These are phyloP conservation scores for Lactifluus hygrophoroides DNA, from an alignment of 768 basidiomycete species.

Conservation along the genomic window DNA sequence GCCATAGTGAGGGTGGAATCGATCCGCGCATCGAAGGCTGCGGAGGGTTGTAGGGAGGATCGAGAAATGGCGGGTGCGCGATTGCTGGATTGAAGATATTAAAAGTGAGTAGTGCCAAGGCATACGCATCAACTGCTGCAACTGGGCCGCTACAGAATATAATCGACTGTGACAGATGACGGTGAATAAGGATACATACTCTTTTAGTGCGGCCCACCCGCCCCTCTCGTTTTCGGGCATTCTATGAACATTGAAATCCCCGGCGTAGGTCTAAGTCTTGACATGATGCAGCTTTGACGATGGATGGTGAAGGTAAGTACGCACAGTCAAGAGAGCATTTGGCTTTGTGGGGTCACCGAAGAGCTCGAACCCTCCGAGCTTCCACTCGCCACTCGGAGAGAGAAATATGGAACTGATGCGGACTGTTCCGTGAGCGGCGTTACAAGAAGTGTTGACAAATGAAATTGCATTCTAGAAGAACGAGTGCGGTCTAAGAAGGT, in stretches of 20 bases:
- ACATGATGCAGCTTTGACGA: constrained; percentile 15
- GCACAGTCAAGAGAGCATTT: constrained; percentile 69
- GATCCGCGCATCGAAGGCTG: constrained; percentile 65
- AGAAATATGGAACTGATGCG: constrained; percentile 75
- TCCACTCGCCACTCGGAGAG: constrained; percentile 94
- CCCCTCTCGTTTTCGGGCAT: constrained; percentile 84
- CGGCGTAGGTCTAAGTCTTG: constrained; percentile 52
- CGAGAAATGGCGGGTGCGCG: constrained; percentile 60
- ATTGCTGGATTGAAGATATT: constrained; percentile 73
- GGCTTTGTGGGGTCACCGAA: constrained; percentile 80
- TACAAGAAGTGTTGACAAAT: constrained; percentile 80
- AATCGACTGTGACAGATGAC: constrained; percentile 25
- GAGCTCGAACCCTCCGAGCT: constrained; percentile 89
- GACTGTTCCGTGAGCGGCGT: constrained; percentile 79
- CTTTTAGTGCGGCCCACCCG: constrained; percentile 78
- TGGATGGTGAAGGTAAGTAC: constrained; percentile 26
- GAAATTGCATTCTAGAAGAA: constrained; percentile 68
- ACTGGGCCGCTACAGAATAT: constrained; percentile 38
- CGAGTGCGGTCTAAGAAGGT: background rate
- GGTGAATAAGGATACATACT: constrained; percentile 39
- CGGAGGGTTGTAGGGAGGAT: constrained; percentile 72
- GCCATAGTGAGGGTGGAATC: constrained; percentile 69
- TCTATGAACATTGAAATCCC: constrained; percentile 50
- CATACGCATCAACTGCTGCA: constrained; percentile 76
- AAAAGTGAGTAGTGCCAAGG: constrained; percentile 80